A percentile compares a stretch with the other conserved stretches of the same genome.
Conservation (phyloP, 2,329 filamentous ascomycete genomes). For the Stemphylium beticola region DNA sequence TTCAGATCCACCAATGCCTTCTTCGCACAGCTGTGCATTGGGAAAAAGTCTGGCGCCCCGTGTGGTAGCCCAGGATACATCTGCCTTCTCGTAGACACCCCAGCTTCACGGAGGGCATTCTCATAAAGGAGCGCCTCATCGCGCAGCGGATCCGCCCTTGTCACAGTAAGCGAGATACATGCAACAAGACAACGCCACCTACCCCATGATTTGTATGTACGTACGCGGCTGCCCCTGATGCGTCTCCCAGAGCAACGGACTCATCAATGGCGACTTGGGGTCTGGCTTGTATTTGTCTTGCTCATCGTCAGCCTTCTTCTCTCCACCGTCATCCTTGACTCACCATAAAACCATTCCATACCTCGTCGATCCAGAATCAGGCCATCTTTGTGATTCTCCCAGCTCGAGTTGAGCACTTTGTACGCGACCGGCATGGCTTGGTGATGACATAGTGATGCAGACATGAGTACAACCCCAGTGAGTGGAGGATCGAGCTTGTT, state of each 20-base stretch:
- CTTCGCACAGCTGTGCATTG: constrained; percentile 32
- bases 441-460: too few relatives aligned
- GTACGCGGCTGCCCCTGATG: constrained; percentile 50
- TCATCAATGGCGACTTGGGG: constrained; percentile 34
- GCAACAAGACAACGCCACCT: neutral
- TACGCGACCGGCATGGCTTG: too few relatives aligned
- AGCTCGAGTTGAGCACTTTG: too few relatives aligned
- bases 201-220: constrained; percentile 59
- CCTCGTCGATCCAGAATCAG: too few relatives aligned
- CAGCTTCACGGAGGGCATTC: constrained; percentile 15
- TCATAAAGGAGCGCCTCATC: neutral
- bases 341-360: too few relatives aligned
- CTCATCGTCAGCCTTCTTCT: neutral
- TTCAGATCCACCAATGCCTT: constrained; percentile 16
- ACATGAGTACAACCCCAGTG: too few relatives aligned
- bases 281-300: constrained; percentile 42
- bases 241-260: constrained; percentile 26
- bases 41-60: constrained; percentile 43
- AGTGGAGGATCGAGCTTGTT: too few relatives aligned
- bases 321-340: too few relatives aligned
- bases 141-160: neutral
- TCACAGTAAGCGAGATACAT: neutral
- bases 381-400: too few relatives aligned
- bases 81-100: too few relatives aligned
- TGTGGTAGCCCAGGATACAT: too few relatives aligned